Conservation (phyloP, 164 flowering plant genomes). For the Liriodendron chinense region DNA sequence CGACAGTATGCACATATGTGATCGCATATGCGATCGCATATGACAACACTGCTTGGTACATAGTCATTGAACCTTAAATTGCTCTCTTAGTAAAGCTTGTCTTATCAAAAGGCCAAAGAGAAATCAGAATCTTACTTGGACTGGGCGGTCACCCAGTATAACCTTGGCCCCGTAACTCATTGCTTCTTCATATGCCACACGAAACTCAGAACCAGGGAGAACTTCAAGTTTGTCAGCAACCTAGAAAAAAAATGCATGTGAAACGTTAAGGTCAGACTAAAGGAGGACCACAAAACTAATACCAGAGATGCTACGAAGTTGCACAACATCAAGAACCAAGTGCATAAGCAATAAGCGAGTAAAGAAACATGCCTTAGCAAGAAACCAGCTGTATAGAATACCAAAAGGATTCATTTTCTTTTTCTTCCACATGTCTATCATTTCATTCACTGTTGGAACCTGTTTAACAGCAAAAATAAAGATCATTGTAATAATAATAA, state of each 20-base stretch:
- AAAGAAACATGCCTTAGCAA: constrained; percentile 69
- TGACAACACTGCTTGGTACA: no score
- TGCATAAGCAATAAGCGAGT: constrained; percentile 1
- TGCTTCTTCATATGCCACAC: constrained; percentile 93
- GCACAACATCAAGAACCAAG: background rate
- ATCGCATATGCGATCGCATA: no score
- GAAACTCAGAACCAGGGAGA: constrained; percentile 94
- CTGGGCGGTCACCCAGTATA: constrained; percentile 95
- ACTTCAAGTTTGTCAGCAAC: constrained; percentile 87
- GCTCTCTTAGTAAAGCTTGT: background rate
- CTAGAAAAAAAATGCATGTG: constrained; percentile 25
- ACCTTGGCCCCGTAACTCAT: constrained; percentile 82
- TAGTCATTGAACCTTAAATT: background rate
- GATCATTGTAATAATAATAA: background rate
- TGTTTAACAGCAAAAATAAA: constrained; percentile 24
- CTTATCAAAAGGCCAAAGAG: background rate
- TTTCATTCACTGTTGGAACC: constrained; percentile 84
- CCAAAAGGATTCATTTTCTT: constrained; percentile 65
- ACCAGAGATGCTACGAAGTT: background rate
- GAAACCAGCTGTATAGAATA: constrained; percentile 88
- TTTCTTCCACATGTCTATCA: constrained; percentile 84
- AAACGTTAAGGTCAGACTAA: background rate
- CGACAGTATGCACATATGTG: no score
- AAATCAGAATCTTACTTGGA: constrained; percentile 47
- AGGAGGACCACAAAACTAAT: background rate